Conservation (phyloP, 1,284 basidiomycete species). For the Cutaneotrichosporon daszewskae region DNA sequence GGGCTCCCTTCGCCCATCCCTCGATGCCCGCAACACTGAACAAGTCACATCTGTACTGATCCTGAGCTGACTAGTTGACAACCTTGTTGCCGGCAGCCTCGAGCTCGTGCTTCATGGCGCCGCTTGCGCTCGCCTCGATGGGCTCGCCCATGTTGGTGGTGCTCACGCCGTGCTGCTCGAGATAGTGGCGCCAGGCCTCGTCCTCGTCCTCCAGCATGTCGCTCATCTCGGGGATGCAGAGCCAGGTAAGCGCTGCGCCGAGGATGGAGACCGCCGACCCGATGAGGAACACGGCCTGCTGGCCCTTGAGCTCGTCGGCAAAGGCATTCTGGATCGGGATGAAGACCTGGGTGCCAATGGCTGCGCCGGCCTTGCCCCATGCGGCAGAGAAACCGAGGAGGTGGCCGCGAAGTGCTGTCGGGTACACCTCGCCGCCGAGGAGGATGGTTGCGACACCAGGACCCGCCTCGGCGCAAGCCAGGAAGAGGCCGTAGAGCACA, state of each 20-base stretch:
- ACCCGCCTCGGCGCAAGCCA: constrained; percentile 17
- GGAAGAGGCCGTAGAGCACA: constrained; percentile 19
- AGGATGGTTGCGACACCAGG: constrained; percentile 47
- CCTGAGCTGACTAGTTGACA: too few species aligned
- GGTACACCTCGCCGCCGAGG: constrained; percentile 52
- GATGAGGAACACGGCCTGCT: constrained; percentile 29
- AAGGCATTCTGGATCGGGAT: constrained; percentile 20
- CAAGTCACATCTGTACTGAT: too few species aligned
- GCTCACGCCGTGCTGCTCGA: constrained; percentile 34
- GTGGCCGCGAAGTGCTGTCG: constrained; percentile 62
- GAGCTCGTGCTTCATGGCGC: background rate
- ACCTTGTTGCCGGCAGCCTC: too few species aligned
- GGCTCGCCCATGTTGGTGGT: constrained; percentile 10
- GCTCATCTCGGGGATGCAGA: constrained; percentile 23
- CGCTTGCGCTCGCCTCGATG: constrained; percentile 5
- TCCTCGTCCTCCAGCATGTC: constrained; percentile 25
- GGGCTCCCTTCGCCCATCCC: too few species aligned
- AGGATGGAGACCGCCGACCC: constrained; percentile 27
- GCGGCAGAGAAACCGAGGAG: constrained; percentile 61
- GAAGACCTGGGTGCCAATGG: constrained; percentile 45
- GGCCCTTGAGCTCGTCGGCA: constrained; percentile 21
- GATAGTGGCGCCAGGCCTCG: constrained; percentile 36
- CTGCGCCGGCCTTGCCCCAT: constrained; percentile 62
- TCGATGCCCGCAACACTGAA: too few species aligned
- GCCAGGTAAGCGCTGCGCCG: constrained; percentile 18